phyloP scores from a whole-genome alignment of 352 stramenopile species.

The Phytopythium sindhum region DNA sequence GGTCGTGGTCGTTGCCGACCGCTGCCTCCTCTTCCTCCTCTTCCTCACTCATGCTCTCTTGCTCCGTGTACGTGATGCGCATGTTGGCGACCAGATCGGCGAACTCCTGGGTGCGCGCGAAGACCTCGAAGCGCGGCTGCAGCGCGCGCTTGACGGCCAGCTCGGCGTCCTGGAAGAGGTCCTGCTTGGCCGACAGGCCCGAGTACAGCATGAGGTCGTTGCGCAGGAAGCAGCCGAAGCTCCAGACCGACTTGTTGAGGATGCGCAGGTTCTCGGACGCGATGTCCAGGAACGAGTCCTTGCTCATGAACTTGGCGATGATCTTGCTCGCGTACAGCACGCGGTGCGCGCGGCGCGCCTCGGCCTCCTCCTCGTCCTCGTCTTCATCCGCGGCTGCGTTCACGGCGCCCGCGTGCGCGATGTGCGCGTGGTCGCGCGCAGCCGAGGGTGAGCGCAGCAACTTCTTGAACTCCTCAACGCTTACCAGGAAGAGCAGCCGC shows the following conservation, averaged over 20 bases:
- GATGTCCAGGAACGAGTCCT: conserved; percentile 80
- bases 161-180: conserved; percentile 79
- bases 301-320: conserved; percentile 84
- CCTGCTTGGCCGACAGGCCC: conserved; percentile 63
- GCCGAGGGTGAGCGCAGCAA: conserved; percentile 27
- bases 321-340: conserved; percentile 83
- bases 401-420: conserved; percentile 9
- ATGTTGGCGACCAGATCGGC: conserved; percentile 49
- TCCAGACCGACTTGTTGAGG: conserved; percentile 78
- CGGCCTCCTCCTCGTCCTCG: conserved; percentile 17
- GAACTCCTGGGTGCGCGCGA: conserved; percentile 55
- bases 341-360: conserved; percentile 29
- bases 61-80: conserved; percentile 42
- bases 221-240: conserved; percentile 65
- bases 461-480: conserved; percentile 87
- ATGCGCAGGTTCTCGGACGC: conserved; percentile 71
- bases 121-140: conserved; percentile 67
- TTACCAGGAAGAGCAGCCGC: conserved; percentile 80
- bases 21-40: conserved; percentile 2
- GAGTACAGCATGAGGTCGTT: conserved; percentile 80
- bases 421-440: conserved; percentile 11
- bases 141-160: conserved; percentile 64
- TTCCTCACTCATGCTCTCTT: conserved; percentile 21
- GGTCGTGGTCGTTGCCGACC: background rate
- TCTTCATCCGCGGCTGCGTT: conserved; percentile 9